Evolutionary conservation across 2,329 filamentous ascomycete species (phyloP).

Genomic region (Beauveria rudraprayagi): DNA sequence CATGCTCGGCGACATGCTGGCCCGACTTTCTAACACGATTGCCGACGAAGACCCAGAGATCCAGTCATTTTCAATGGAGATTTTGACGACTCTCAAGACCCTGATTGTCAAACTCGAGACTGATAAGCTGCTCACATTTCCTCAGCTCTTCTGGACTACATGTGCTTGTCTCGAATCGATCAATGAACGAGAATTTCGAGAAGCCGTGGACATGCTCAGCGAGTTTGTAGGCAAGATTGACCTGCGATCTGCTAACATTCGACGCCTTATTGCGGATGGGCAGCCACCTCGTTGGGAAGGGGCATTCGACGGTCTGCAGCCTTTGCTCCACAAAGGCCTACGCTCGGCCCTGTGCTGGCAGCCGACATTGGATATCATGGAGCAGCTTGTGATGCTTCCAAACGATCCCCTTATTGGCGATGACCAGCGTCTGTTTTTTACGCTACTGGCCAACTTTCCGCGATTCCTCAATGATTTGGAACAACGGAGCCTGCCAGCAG

Average conservation of each 20-base stretch:
- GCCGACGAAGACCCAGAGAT: slow-evolving; percentile 92
- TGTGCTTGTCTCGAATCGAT: slow-evolving; percentile 95
- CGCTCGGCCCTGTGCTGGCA: slow-evolving; percentile 79
- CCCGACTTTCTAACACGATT: slow-evolving; percentile 89
- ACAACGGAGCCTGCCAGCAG: slow-evolving; percentile 42
- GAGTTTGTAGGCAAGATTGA: slow-evolving; percentile 79
- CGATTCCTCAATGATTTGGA: slow-evolving; percentile 77
- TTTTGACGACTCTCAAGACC: slow-evolving; percentile 85
- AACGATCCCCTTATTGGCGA: slow-evolving; percentile 75
- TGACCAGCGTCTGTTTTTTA: slow-evolving; percentile 73
- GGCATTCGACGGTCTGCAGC: slow-evolving; percentile 75
- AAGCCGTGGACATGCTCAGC: slow-evolving; percentile 85
- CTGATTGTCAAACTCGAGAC: slow-evolving; percentile 79
- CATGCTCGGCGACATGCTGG: slow-evolving; percentile 97
- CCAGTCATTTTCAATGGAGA: slow-evolving; percentile 96
- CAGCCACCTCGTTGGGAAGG: slow-evolving; percentile 86
- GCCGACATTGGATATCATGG: slow-evolving; percentile 66
- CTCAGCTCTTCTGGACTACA: slow-evolving; percentile 95
- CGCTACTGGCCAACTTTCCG: slow-evolving; percentile 85
- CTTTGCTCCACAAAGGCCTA: slow-evolving; percentile 82
- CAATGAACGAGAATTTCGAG: slow-evolving; percentile 89
- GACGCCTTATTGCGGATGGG: slow-evolving; percentile 65
- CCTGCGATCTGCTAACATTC: slow-evolving; percentile 59
- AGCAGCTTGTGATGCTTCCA: slow-evolving; percentile 70
- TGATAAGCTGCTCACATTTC: slow-evolving; percentile 76